phyloP scores from a whole-genome alignment of 129 eudicot genomes.

The Artemisia argyi region DNA sequence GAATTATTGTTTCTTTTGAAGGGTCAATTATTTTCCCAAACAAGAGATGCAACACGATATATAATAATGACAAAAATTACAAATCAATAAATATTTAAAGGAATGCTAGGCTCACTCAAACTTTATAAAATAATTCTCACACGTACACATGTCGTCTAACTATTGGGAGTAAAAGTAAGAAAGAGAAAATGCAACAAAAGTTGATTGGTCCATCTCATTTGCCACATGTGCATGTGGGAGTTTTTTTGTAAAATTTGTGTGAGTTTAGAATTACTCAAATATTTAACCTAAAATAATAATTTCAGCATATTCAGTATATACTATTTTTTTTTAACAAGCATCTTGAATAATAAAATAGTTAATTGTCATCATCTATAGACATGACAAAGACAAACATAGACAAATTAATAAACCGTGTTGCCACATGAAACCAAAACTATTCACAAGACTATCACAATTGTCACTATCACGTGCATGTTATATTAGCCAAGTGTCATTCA shows the following conservation, averaged over 20 bases:
- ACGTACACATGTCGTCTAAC: no score
- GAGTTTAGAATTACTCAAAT: no score
- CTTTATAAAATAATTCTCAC: no score
- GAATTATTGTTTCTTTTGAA: neutral
- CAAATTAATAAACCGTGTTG: slow-evolving; percentile 12
- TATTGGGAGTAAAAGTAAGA: no score
- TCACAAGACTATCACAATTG: slow-evolving; percentile 13
- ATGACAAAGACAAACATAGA: slow-evolving; percentile 1
- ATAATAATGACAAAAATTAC: neutral
- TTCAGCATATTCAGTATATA: neutral
- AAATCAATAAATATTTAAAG: neutral
- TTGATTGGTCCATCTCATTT: no score
- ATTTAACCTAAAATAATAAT: no score
- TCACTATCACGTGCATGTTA: slow-evolving; percentile 38
- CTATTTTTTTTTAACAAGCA: neutral
- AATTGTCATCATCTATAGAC: no score
- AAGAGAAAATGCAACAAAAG: no score
- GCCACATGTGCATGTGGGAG: no score
- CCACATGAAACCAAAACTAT: slow-evolving; percentile 25
- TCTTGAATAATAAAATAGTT: no score
- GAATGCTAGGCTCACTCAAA: no score
- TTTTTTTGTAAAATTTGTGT: no score
- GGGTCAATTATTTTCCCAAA: slow-evolving; percentile 4
- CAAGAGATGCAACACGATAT: neutral
- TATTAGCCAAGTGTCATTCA: slow-evolving; percentile 34